These are phyloP conservation scores for Dentipellis fragilis DNA, from an alignment of 768 basidiomycete species.

Conservation along the genomic window DNA sequence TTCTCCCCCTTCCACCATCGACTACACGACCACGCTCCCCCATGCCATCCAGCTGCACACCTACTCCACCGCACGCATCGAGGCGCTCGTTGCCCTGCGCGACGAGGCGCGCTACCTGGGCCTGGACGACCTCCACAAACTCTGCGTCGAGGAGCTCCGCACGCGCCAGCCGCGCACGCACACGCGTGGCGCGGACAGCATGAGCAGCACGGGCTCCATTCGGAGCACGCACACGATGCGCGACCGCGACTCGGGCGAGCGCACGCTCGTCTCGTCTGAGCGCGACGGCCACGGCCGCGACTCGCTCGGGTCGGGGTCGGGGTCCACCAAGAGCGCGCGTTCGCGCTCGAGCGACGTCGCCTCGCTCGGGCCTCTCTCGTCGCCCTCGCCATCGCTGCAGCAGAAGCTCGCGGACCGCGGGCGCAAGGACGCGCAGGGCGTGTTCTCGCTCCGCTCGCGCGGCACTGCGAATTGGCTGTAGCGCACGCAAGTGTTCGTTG, in stretches of 20 bases:
- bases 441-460: background rate
- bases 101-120: constrained; percentile 75
- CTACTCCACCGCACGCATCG: constrained; percentile 32
- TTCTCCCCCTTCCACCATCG: constrained; percentile 34
- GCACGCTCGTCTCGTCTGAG: background rate
- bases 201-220: constrained; percentile 41
- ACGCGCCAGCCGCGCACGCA: constrained; percentile 28
- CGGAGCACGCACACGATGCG: constrained; percentile 52
- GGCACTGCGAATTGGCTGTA: background rate
- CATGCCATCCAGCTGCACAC: constrained; percentile 40
- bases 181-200: constrained; percentile 33
- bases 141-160: constrained; percentile 62
- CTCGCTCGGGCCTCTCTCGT: background rate
- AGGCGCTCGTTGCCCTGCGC: constrained; percentile 61
- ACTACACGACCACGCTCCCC: constrained; percentile 45
- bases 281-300: constrained; percentile 4
- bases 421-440: too few relatives aligned
- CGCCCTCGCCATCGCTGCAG: background rate
- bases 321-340: background rate
- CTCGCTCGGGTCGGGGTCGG: constrained; percentile 4
- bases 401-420: too few relatives aligned
- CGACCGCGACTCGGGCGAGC: constrained; percentile 34
- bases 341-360: background rate
- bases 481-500: background rate
- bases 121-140: constrained; percentile 48